Conservation (phyloP, 495 filamentous ascomycete species). For the Halenospora varia region DNA sequence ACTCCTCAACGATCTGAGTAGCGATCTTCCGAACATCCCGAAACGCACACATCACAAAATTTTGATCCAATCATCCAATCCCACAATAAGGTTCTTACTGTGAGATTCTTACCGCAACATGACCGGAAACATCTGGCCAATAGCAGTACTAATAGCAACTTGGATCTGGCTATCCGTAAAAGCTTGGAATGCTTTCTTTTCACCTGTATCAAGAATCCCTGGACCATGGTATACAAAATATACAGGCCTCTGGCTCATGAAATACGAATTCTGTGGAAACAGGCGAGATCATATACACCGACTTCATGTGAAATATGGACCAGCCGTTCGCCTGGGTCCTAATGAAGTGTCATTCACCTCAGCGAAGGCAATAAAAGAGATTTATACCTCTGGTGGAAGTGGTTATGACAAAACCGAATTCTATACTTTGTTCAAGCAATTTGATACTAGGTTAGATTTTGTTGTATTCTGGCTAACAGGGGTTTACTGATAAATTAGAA, state of each 20-base stretch:
- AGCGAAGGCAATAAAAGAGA: conserved; percentile 56
- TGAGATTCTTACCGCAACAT: too few relatives aligned
- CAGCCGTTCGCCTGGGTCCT: conserved; percentile 46
- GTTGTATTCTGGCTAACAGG: not conserved
- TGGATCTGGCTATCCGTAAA: not conserved
- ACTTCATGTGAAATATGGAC: conserved; percentile 45
- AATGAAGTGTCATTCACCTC: conserved; percentile 60
- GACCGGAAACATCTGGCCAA: not conserved
- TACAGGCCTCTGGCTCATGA: conserved; percentile 11
- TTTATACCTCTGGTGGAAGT: conserved; percentile 60
- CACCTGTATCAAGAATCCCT: conserved; percentile 12
- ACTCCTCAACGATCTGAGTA: too few relatives aligned
- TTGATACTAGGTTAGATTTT: conserved; percentile 41
- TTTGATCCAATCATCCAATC: too few relatives aligned
- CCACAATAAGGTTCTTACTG: too few relatives aligned
- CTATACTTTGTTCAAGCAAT: conserved; percentile 59
- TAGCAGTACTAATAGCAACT: not conserved
- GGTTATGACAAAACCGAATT: conserved; percentile 67
- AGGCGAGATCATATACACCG: conserved; percentile 19
- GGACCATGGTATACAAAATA: conserved; percentile 11
- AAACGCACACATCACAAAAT: too few relatives aligned
- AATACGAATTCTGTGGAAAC: conserved; percentile 16
- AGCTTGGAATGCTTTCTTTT: not conserved
- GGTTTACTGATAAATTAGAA: conserved; percentile 10
- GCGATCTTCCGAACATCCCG: too few relatives aligned